Base-by-base conservation (phyloP, 176 grass and related monocot species). In the Coix lacrymajobi region DNA sequence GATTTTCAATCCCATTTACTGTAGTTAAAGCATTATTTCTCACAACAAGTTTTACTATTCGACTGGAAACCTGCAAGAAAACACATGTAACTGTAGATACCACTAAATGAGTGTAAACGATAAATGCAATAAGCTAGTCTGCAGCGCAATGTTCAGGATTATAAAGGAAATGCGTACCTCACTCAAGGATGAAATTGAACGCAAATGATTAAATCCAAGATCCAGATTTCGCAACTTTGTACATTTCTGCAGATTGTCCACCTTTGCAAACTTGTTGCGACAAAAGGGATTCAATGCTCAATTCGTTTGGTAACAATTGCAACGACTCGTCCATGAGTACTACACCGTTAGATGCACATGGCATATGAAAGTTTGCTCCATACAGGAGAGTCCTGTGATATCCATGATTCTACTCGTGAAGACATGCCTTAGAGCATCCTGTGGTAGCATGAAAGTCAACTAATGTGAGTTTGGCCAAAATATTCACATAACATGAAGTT, bases 401-500 rank as follows among this genome's bases (percentile, higher is more conserved):
- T 99, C 93, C 83, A 87, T 81, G 71, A 99, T 95, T 95, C 96
- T 93, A 82, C 91, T 92, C 0, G 93, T 28, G 34, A 99, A 96
- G 71, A 99, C 85, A 96, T 99, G 93, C 73, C 96, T 96, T 78
- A 99, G 92, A 79, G 91, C 91, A 87, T 99, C 96, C 96, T 99
- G 90, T 69, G 32, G 46, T 79, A 38, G 28, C 65, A 56, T 3
- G 71, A 86, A 85, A 77, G 40, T n/a, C 41, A 44, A 79, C 46
- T 62, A 58, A 32, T 86, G 56, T 67, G 79, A 73, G 45, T 56
- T 44, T 79, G 10, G 62, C 14, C 22, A 83, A 73, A 46, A 69
- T 66, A 49, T 20, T 26, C 41, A 66, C 11, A 83, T 37, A 66
- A 63, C 0, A 12, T 66, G 32, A 66, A 82, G 5, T 72, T 11